Percentiles rank a stretch among this genome's conserved stretches.
Conservation (phyloP, 2,329 filamentous ascomycete species). For the Geosmithia putterillii region DNA sequence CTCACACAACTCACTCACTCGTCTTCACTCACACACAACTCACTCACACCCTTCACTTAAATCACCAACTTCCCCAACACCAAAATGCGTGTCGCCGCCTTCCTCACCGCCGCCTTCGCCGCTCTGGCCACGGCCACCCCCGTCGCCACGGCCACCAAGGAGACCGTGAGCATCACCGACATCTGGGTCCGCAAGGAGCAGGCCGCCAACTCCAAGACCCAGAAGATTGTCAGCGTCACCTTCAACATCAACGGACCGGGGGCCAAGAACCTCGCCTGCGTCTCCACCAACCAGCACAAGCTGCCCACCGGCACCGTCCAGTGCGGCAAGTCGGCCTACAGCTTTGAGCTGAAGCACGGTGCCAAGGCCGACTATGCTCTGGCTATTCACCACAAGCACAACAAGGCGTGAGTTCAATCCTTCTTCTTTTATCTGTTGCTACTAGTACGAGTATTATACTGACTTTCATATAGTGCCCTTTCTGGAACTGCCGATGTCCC, state of each 20-base stretch:
- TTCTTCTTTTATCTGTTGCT: neutral
- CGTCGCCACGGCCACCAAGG: neutral
- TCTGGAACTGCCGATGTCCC: neutral
- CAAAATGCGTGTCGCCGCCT: neutral
- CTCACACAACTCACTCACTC: too few relatives aligned
- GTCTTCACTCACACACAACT: too few relatives aligned
- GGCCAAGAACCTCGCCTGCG: conserved; percentile 3
- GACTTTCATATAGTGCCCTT: neutral
- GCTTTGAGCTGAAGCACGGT: neutral
- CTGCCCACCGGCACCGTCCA: neutral
- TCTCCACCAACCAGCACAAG: neutral
- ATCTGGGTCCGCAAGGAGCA: neutral
- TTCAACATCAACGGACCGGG: neutral
- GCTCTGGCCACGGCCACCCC: neutral
- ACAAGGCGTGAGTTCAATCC: neutral
- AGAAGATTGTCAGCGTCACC: neutral
- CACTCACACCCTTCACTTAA: too few relatives aligned
- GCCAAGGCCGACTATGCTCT: neutral
- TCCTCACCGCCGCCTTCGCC: neutral
- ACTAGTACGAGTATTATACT: neutral
- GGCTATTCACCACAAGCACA: neutral
- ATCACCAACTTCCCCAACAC: neutral
- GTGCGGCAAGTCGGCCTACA: neutral
- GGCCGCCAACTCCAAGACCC: neutral
- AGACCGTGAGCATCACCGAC: neutral